Conservation (phyloP, 2,329 filamentous ascomycete species). For the Fusarium setosum region DNA sequence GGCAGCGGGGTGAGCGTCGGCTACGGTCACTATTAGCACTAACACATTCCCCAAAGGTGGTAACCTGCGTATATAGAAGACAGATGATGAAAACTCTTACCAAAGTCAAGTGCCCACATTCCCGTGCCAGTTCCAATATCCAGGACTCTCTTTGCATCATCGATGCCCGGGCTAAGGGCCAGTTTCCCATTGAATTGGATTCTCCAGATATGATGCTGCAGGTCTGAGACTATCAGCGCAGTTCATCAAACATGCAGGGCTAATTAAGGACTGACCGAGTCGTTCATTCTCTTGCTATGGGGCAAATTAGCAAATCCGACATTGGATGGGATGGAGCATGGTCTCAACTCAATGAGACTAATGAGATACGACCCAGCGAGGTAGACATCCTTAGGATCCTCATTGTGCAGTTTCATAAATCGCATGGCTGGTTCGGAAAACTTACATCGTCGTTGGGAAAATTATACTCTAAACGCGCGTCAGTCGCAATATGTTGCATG, state of each 20-base stretch:
- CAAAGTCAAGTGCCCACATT: constrained; percentile 43
- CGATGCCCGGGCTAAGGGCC: constrained; percentile 17
- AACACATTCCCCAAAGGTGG: not conserved
- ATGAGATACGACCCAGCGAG: no score
- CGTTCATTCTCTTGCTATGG: constrained; percentile 29
- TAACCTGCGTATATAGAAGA: no score
- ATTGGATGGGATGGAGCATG: no score
- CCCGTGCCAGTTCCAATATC: constrained; percentile 42
- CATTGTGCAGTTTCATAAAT: not conserved
- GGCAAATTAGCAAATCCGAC: not conserved
- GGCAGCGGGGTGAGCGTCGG: constrained; percentile 26
- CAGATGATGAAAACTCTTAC: not conserved
- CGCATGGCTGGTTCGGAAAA: not conserved
- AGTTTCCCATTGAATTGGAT: constrained; percentile 24
- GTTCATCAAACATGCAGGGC: no score
- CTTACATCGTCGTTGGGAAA: constrained; percentile 36
- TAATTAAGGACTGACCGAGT: constrained; percentile 13
- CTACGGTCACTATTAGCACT: not conserved
- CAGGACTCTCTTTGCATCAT: constrained; percentile 38
- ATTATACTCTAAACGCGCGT: constrained; percentile 33
- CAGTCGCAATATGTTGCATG: not conserved
- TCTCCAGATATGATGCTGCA: constrained; percentile 30
- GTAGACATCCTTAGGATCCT: no score
- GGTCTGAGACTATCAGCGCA: constrained; percentile 4
- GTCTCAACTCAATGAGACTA: no score